Evolutionary conservation across 148 eudicot genomes (phyloP).

Genomic region (Euryodendron excelsum): DNA sequence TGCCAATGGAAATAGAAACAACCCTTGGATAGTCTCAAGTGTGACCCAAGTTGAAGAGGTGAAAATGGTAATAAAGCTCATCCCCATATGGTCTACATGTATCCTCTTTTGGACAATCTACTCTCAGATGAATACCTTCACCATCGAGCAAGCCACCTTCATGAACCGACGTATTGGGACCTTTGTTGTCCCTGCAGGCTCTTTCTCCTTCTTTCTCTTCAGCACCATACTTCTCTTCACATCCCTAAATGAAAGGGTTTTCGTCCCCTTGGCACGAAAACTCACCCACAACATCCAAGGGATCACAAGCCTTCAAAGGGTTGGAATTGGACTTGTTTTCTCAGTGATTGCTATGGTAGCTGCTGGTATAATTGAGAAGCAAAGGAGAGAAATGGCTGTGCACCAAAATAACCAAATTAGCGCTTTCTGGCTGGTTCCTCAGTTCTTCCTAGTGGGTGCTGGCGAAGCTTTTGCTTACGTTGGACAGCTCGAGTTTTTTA

Average conservation of each 20-base stretch:
- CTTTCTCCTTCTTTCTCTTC: conserved; percentile 82
- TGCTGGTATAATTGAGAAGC: conserved; percentile 67
- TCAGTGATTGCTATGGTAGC: conserved; percentile 67
- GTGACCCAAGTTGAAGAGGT: conserved; percentile 95
- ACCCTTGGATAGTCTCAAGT: conserved; percentile 69
- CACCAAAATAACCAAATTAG: conserved; percentile 29
- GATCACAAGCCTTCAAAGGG: conserved; percentile 73
- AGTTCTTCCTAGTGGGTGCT: conserved; percentile 89
- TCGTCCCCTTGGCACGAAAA: conserved; percentile 73
- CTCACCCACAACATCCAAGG: conserved; percentile 66
- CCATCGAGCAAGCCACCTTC: conserved; percentile 94
- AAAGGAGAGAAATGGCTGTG: conserved; percentile 38
- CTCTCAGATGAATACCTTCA: conserved; percentile 99
- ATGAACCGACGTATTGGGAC: conserved; percentile 74
- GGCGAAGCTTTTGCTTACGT: conserved; percentile 98
- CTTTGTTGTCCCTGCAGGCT: conserved; percentile 76
- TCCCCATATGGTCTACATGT: conserved; percentile 93
- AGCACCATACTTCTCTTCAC: conserved; percentile 77
- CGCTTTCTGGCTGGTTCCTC: conserved; percentile 95
- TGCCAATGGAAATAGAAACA: conserved; percentile 39
- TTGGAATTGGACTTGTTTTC: conserved; percentile 71
- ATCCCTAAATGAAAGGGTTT: conserved; percentile 68
- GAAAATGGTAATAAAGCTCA: conserved; percentile 79
- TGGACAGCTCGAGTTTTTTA: conserved; percentile 96
- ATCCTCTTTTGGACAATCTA: conserved; percentile 96